Percentiles rank a stretch among this genome's conserved stretches.
Conservation (phyloP, 139 green algal genomes). For the Chlorella sp. region DNA sequence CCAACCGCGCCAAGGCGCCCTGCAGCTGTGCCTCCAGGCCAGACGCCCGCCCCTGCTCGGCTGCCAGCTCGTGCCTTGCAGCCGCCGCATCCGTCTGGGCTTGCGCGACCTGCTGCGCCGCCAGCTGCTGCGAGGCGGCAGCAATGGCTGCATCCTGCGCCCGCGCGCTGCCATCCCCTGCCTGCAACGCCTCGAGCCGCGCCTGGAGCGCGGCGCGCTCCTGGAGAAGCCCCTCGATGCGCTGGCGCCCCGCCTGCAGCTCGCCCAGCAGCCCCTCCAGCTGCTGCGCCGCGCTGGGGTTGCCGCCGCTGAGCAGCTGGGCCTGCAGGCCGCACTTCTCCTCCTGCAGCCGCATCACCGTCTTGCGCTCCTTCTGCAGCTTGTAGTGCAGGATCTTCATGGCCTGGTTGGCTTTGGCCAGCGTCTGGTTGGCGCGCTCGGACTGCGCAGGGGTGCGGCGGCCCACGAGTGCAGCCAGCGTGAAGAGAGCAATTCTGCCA, state of each 20-base stretch:
- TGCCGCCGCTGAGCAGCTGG: conserved; percentile 6
- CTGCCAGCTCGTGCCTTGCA: conserved; percentile 4
- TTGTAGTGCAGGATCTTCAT: conserved; percentile 37
- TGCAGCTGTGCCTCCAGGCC: conserved; percentile 13
- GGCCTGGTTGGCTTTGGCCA: conserved; percentile 33
- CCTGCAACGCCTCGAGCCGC: not conserved
- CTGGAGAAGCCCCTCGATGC: conserved; percentile 12
- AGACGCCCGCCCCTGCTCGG: not conserved
- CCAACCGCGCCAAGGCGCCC: conserved; percentile 9
- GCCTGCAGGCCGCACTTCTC: conserved; percentile 31
- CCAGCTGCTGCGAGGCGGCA: conserved; percentile 1
- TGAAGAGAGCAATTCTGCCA: too few relatives aligned
- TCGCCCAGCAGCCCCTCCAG: conserved; percentile 14
- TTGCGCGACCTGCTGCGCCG: conserved; percentile 3
- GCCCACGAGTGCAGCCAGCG: too few relatives aligned
- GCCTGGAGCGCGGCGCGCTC: conserved; percentile 6
- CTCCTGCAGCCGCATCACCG: conserved; percentile 23
- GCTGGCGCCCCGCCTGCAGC: conserved; percentile 7
- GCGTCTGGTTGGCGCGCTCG: conserved; percentile 23
- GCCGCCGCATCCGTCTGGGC: conserved; percentile 7
- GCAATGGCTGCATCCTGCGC: too few relatives aligned
- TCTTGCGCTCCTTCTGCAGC: conserved; percentile 34
- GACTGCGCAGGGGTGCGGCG: conserved; percentile 5
- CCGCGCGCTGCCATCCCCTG: too few relatives aligned
- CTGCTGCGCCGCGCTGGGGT: conserved; percentile 3